A percentile compares a stretch with the other conserved stretches of the same genome.
phyloP scores from a whole-genome alignment of 78 protist genomes.

The Reticulomyxa filosa region DNA sequence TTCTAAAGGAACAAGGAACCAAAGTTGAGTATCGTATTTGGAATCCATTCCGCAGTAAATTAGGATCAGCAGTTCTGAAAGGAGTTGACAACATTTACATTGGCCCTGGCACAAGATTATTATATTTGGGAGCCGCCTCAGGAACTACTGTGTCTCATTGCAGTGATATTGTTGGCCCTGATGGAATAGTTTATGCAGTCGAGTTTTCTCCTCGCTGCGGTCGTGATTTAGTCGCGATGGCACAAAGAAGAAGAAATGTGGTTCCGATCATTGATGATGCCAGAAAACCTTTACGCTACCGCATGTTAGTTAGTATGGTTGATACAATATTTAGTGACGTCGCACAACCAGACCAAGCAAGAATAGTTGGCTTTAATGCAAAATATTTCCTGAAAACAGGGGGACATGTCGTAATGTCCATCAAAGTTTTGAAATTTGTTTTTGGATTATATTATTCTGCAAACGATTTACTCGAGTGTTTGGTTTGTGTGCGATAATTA shows the following conservation, averaged over 20 bases:
- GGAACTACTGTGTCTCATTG: constrained; percentile 99
- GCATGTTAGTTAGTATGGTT: constrained; percentile 96
- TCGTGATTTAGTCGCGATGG: constrained; percentile 90
- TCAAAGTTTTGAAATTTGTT: constrained; percentile 48
- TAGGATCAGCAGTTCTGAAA: constrained; percentile 89
- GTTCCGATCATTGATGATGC: constrained; percentile 99
- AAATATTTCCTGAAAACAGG: constrained; percentile 90
- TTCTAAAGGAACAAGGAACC: constrained; percentile 1
- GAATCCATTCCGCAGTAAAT: constrained; percentile 99
- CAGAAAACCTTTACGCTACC: constrained; percentile 89
- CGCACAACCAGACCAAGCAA: constrained; percentile 99
- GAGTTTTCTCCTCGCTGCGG: constrained; percentile 96
- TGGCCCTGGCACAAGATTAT: constrained; percentile 89
- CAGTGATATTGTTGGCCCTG: constrained; percentile 94
- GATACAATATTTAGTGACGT: constrained; percentile 96
- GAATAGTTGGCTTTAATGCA: constrained; percentile 94
- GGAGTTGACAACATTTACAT: constrained; percentile 84
- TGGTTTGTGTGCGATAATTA: neutral
- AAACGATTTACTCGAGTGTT: neutral
- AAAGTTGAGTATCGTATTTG: constrained; percentile 95
- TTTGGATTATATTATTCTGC: neutral
- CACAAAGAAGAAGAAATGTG: constrained; percentile 91
- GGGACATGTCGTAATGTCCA: constrained; percentile 90
- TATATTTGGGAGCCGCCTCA: constrained; percentile 98
- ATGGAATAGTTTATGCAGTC: constrained; percentile 94